Evolutionary conservation across 2,329 filamentous ascomycete species (phyloP), one percentile per base, ranked within the genome.

Genomic region (Ascosphaera apis): DNA sequence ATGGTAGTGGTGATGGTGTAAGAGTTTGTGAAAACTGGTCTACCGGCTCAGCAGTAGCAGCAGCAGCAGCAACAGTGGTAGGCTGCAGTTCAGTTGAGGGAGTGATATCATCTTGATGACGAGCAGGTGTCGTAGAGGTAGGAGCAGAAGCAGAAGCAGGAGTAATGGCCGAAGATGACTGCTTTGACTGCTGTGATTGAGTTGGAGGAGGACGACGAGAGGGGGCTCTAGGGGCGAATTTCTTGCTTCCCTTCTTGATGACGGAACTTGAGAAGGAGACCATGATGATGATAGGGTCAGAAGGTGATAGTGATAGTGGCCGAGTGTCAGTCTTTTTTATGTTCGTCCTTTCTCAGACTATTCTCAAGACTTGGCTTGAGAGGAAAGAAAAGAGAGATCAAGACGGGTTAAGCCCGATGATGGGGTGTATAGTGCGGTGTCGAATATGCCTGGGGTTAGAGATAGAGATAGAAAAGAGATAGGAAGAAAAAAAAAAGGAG

Each of bases 151-250:
- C n/a, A n/a, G n/a, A n/a, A n/a, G n/a, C n/a, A n/a, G n/a, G n/a
- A n/a, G n/a, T n/a, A n/a, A n/a, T n/a, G n/a, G 21, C 21, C 11
- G 5, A 11, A 25, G 21, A 25, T 25, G 31, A 58, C 46, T 34
- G 51, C 49, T 38, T 48, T 48, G 39, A 54, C 48, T 39, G 50
- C 47, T n/a, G n/a, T n/a, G n/a, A n/a, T n/a, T n/a, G n/a, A 39
- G 58, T 51, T 37, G 58, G 55, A 42, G 61, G 59, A 41, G 63
- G 58, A 39, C 65, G 62, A 48, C 72, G 67, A 43, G 63, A 60
- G 23, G 67, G 69, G 43, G 68, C 67, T 57, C 77, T 81, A 32
- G 76, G 76, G 51, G 77, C 77, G 58, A 82, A 80, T 55, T 79
- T 77, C 57, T 78, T 78, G 53, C 75, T 65, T 57, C 76, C 50